Base-by-base conservation (phyloP, 2,329 filamentous ascomycete genomes). In the Pseudogymnoascus pannorum region DNA sequence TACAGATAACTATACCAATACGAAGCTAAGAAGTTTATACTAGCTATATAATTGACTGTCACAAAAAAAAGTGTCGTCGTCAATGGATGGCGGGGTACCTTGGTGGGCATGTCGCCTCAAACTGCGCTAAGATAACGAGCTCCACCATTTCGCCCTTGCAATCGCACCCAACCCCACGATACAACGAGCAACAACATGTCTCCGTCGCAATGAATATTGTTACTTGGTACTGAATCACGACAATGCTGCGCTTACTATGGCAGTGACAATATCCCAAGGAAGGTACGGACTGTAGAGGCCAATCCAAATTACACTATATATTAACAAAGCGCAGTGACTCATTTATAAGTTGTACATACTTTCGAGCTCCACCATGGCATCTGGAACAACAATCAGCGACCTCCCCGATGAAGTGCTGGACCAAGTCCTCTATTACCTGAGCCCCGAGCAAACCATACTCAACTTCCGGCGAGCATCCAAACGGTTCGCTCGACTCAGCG, bases 331-430 rank as follows among this genome's bases (percentile, higher is more conserved):
- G 31, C 20, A 54, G 48, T 31, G 48, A 54, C 48, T 31, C 48
- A 54, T 54, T 54, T 54, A 54, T 54, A 54, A 20, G 48, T 20
- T 31, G 48, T 54, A 54, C 16, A 54, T 31, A 54, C 16, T 33
- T 54, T 54, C 26, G 48, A 54, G 48, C 48, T 54, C 48, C 48
- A 54, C 48, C 48, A 54, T 54, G 48, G 48, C 48, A 54, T 11
- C 48, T 24, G 4, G 11, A 48, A 20, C 59, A 24, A 16, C 44
- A 51, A 33, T 61, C 35, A n/a, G 22, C 18, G 35, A 60, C 31
- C 69, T 73, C 40, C 92, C 92, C 40, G 89, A 93, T 74, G 94
- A 99, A 77, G 83, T 97, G 65, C 80, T 97, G 68, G 85, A 91
- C 71, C 82, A 87, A 60, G 88, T 97, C 66, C 80, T 97, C 66